Conservation (phyloP, 83 land plant genomes). For the Thuja plicata region DNA sequence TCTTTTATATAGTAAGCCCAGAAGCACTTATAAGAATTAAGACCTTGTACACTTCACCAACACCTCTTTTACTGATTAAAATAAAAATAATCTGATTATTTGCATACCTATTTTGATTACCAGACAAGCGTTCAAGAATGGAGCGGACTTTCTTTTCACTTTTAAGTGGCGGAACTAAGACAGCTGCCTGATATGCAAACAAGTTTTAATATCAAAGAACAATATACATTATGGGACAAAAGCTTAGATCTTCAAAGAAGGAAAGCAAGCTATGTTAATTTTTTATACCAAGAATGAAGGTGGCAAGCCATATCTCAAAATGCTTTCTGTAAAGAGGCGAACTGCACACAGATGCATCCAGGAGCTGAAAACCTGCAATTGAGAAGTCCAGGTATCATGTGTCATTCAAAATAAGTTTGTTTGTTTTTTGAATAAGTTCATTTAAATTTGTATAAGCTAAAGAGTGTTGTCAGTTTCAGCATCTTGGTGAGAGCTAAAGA, state of each 20-base stretch:
- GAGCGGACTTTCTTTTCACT: slow-evolving; percentile 87
- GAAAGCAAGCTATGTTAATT: background rate
- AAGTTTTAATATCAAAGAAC: slow-evolving; percentile 5
- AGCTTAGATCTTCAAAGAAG: slow-evolving; percentile 5
- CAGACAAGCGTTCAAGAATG: slow-evolving; percentile 69
- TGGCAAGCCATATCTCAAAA: slow-evolving; percentile 96
- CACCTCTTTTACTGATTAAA: background rate
- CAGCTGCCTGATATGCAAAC: slow-evolving; percentile 56
- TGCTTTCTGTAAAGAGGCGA: slow-evolving; percentile 91
- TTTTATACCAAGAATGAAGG: slow-evolving; percentile 81
- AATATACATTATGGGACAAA: background rate
- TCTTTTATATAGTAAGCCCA: background rate
- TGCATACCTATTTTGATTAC: slow-evolving; percentile 52
- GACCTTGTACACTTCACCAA: background rate
- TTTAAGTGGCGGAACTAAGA: slow-evolving; percentile 67
- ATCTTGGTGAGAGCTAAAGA: background rate
- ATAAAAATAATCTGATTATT: background rate
- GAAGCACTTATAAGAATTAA: background rate
- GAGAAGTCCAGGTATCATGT: background rate
- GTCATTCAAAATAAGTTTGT: background rate
- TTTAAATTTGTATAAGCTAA: background rate
- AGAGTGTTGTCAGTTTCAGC: background rate
- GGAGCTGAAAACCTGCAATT: slow-evolving; percentile 82
- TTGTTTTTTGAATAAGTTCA: background rate
- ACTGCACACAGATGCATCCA: slow-evolving; percentile 99